Base-by-base conservation (phyloP, 768 basidiomycete genomes). In the Gymnopilus junonius region DNA sequence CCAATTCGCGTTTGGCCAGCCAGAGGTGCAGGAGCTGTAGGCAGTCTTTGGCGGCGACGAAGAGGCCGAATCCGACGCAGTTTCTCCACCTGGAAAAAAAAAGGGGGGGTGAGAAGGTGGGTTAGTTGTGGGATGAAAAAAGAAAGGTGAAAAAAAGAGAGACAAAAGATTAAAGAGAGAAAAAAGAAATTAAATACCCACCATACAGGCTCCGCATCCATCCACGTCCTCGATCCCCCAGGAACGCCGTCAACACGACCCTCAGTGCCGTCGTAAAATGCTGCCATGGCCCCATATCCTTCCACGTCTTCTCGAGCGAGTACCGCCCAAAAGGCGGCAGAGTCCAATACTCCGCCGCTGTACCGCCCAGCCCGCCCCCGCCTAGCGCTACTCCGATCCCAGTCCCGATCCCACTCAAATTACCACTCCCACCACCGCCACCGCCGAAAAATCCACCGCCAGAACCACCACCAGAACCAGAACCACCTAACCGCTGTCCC, bases 171-270 rank as follows among this genome's bases (percentile, higher is more conserved):
- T n/a, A 27, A 31, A 55, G 6, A 46, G 71, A 54, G 60, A 54
- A 15, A 45, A 8, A 55, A 40, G 12, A 31, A 51, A 45, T n/a
- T n/a, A n/a, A n/a, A n/a, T n/a, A 67, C 76, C 12, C 58, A 88
- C 91, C 91, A 93, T 15, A 92, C 87, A 14, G 91, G 91, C 72
- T 92, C 91, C 45, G 82, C 82, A 65, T 86, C 85, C 4, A 83
- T 79, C 86, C 89, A 90, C n/a, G 81, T 80, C 54, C 81, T 80
- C 23, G 85, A 84, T 23, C 87, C 87, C 17, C 84, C 81, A 79
- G 82, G 0, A 85, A 77, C 8, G 85, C 77, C 34, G 79, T 77
- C 65, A 86, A 67, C 0, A 83, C 78, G 55, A 85, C 60, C 62
- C 69, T 73, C 7, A 78, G 17, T 8, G 72, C 71, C 32, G 73